These are phyloP conservation scores for Magnolia kwangsiensis DNA, from an alignment of 164 flowering plant species.

Conservation along the genomic window DNA sequence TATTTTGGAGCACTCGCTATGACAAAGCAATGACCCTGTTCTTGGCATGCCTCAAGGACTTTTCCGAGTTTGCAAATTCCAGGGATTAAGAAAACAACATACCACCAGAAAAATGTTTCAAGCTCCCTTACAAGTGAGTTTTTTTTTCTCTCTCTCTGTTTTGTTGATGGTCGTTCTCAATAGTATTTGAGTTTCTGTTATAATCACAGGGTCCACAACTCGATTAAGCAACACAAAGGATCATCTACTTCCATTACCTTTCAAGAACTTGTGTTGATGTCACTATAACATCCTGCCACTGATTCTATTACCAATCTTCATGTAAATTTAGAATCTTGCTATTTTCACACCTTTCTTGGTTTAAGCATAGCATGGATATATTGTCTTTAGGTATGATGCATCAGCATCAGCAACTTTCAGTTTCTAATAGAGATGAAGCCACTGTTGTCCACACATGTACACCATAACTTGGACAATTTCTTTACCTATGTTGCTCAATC, in stretches of 20 bases:
- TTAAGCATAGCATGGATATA: too few relatives aligned
- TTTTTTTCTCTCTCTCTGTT: background rate
- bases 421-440: too few relatives aligned
- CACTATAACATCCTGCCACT: too few relatives aligned
- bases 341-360: too few relatives aligned
- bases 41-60: slow-evolving; percentile 87
- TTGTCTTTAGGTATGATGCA: too few relatives aligned
- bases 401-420: too few relatives aligned
- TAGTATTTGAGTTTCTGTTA: background rate
- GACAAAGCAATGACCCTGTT: slow-evolving; percentile 96
- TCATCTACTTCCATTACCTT: background rate
- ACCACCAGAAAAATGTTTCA: slow-evolving; percentile 77
- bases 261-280: too few relatives aligned
- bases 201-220: background rate
- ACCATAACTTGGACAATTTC: too few relatives aligned
- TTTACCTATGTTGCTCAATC: too few relatives aligned
- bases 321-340: too few relatives aligned
- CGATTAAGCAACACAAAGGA: background rate
- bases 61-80: slow-evolving; percentile 80
- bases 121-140: slow-evolving; percentile 90
- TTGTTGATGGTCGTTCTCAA: background rate
- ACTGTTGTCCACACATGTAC: too few relatives aligned
- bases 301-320: too few relatives aligned
- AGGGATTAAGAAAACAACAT: slow-evolving; percentile 86
- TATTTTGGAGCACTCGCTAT: slow-evolving; percentile 98